A percentile compares a stretch with the other conserved stretches of the same genome.
These are phyloP conservation scores for Stromatinia cepivora DNA, from an alignment of 2,329 filamentous ascomycete species.

Conservation along the genomic window DNA sequence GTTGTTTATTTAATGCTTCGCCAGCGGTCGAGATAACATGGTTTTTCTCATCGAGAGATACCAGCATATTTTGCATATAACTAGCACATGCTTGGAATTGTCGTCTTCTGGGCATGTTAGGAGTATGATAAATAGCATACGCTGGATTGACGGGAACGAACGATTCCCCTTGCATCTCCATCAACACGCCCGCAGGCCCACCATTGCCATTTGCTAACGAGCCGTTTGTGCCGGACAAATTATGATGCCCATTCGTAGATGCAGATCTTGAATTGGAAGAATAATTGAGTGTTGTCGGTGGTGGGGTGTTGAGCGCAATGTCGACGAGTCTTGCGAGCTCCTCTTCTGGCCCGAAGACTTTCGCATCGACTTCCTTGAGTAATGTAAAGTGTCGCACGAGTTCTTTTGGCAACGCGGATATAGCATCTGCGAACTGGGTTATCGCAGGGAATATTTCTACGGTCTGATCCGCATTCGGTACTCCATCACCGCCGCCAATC, in stretches of 20 bases:
- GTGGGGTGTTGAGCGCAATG: constrained; percentile 56
- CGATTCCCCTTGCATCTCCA: constrained; percentile 19
- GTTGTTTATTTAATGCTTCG: constrained; percentile 81
- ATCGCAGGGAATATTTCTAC: constrained; percentile 68
- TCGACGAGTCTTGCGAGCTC: constrained; percentile 75
- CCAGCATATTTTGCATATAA: constrained; percentile 80
- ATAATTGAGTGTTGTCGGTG: constrained; percentile 43
- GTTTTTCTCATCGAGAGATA: constrained; percentile 95
- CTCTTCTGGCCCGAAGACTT: constrained; percentile 86
- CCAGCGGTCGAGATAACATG: constrained; percentile 93
- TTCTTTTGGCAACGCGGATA: constrained; percentile 89
- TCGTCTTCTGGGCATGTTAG: constrained; percentile 66
- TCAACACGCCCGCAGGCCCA: constrained; percentile 32
- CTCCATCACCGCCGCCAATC: constrained; percentile 44
- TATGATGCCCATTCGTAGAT: constrained; percentile 36
- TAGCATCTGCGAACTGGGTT: constrained; percentile 83
- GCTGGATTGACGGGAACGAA: constrained; percentile 41
- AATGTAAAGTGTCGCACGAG: constrained; percentile 94
- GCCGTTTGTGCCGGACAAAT: constrained; percentile 34
- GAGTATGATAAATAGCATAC: constrained; percentile 52
- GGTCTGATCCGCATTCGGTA: constrained; percentile 48
- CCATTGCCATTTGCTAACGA: constrained; percentile 37
- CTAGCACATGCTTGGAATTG: constrained; percentile 76
- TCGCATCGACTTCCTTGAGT: constrained; percentile 96
- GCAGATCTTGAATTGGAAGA: constrained; percentile 34